These are phyloP conservation scores for Kwoniella sp. DNA, from an alignment of 768 basidiomycete genomes.

Conservation along the genomic window DNA sequence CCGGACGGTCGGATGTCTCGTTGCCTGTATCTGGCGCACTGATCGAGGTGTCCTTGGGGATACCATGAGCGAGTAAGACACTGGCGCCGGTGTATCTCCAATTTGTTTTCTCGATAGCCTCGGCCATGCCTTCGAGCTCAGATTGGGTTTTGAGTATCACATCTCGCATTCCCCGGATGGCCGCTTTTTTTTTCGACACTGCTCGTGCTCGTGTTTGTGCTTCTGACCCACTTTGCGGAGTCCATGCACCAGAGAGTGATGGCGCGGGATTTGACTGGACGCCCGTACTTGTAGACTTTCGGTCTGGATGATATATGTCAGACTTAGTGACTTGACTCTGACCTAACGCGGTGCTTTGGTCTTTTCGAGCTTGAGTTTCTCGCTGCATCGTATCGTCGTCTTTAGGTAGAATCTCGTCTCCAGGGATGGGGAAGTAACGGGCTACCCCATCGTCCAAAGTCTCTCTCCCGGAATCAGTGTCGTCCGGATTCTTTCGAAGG, in stretches of 20 bases:
- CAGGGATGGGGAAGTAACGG: slow-evolving; percentile 10
- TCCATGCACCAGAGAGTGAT: no score
- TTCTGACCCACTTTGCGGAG: no score
- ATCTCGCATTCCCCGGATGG: not conserved
- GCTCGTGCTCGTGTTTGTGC: no score
- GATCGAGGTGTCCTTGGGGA: not conserved
- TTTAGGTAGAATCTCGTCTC: not conserved
- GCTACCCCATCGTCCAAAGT: slow-evolving; percentile 10
- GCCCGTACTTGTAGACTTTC: no score
- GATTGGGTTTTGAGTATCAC: not conserved
- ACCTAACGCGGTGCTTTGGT: no score
- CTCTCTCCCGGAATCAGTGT: not conserved
- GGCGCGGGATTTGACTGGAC: no score
- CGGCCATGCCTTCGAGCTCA: not conserved
- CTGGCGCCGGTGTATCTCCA: slow-evolving; percentile 8
- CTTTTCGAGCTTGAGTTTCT: not conserved
- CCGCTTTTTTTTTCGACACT: not conserved
- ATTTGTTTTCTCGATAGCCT: not conserved
- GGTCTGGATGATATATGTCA: no score
- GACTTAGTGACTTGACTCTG: no score
- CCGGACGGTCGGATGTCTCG: no score
- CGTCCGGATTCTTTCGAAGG: not conserved
- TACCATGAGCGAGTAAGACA: slow-evolving; percentile 1
- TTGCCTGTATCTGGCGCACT: no score
- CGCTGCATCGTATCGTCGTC: not conserved